phyloP scores from a whole-genome alignment of 345 rosid genomes.

The Raphanus raphanistrum region DNA sequence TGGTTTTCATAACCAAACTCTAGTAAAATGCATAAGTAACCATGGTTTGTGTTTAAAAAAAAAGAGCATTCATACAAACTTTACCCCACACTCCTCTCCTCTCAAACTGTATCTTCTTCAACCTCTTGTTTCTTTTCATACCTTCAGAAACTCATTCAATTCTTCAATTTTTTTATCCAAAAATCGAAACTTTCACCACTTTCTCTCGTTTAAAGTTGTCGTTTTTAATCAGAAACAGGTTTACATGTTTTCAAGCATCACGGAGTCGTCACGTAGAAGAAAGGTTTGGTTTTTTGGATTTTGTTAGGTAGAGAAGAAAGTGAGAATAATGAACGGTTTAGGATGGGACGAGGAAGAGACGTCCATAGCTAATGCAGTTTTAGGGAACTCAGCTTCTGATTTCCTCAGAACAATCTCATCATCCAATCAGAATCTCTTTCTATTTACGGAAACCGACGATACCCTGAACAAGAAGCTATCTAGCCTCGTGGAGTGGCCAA shows the following conservation, averaged over 20 bases:
- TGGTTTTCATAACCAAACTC: background rate
- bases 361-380: conserved; percentile 61
- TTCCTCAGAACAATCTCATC: conserved; percentile 66
- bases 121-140: conserved; percentile 17
- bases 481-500: conserved; percentile 84
- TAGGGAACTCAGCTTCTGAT: conserved; percentile 78
- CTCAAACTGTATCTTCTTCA: conserved; percentile 23
- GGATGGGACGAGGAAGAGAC: conserved; percentile 81
- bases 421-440: conserved; percentile 61
- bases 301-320: conserved; percentile 24
- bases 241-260: background rate
- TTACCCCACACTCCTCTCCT: conserved; percentile 7
- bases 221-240: background rate
- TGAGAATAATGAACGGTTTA: conserved; percentile 44
- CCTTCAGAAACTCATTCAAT: background rate
- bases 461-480: conserved; percentile 79
- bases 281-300: background rate
- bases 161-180: background rate
- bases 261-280: background rate
- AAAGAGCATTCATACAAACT: conserved; percentile 22
- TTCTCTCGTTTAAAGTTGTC: background rate
- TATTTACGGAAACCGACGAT: conserved; percentile 65
- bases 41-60: conserved; percentile 17
- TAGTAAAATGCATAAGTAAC: conserved; percentile 10
- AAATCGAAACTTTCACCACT: background rate